A percentile compares a stretch with the other conserved stretches of the same genome.
phyloP scores from a whole-genome alignment of 768 basidiomycete genomes.

The Mycena indigotica region DNA sequence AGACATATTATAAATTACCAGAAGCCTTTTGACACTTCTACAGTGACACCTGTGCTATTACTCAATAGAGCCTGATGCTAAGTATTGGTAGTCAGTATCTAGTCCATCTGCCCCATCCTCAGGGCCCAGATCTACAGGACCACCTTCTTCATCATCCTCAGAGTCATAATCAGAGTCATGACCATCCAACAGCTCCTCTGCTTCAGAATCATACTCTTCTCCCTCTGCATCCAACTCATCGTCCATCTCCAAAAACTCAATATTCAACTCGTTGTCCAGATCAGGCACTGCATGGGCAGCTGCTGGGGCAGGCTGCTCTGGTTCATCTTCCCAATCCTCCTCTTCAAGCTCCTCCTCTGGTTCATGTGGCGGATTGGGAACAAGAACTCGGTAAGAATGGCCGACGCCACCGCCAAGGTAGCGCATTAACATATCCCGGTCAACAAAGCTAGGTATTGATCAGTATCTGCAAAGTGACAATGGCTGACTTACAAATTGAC shows the following conservation, averaged over 20 bases:
- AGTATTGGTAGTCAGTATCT: background rate
- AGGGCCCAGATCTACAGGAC: background rate
- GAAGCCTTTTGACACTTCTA: too few relatives aligned
- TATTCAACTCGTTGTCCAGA: conserved; percentile 44
- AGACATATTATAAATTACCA: too few relatives aligned
- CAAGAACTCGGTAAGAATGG: background rate
- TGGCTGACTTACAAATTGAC: background rate
- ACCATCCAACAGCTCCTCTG: background rate
- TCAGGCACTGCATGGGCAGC: background rate
- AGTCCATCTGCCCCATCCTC: background rate
- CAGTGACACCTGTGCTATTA: too few relatives aligned
- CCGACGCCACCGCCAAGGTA: background rate
- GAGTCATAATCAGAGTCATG: background rate
- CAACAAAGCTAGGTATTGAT: background rate
- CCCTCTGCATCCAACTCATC: conserved; percentile 1
- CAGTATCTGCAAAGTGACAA: too few relatives aligned
- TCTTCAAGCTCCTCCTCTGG: background rate
- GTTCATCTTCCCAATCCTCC: background rate
- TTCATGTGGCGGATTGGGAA: background rate
- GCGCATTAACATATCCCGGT: conserved; percentile 1
- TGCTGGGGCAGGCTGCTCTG: background rate
- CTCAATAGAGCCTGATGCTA: background rate
- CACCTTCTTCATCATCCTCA: background rate
- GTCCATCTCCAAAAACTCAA: conserved; percentile 23
- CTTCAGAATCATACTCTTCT: background rate